phyloP scores from a whole-genome alignment of 139 green algal species.

The Marvania coccoides region DNA sequence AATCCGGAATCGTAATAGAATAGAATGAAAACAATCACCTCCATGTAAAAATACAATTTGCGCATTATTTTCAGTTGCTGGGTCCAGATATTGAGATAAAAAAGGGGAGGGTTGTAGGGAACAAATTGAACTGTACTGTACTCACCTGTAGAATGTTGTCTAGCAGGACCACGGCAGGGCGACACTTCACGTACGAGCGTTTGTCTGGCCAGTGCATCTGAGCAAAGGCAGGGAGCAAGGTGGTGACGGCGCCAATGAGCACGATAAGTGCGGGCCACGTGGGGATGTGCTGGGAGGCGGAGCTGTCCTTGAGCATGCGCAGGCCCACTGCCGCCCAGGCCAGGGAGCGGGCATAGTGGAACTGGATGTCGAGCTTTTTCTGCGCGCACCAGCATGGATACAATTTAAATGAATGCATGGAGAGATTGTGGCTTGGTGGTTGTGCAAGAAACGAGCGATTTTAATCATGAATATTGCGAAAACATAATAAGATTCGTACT shows the following conservation, averaged over 20 bases:
- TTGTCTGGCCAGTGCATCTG: not conserved
- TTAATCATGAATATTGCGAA: not conserved
- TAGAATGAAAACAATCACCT: too few relatives aligned
- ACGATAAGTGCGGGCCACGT: not conserved
- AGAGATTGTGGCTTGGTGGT: too few relatives aligned
- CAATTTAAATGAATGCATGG: too few relatives aligned
- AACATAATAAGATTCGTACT: not conserved
- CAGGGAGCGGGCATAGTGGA: not conserved
- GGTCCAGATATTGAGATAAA: too few relatives aligned
- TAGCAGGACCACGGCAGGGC: not conserved
- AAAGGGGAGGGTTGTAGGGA: too few relatives aligned
- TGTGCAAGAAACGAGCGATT: not conserved
- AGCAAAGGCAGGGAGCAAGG: conserved; percentile 3
- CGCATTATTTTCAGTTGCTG: too few relatives aligned
- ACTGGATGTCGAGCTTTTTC: conserved; percentile 2
- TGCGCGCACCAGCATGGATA: too few relatives aligned
- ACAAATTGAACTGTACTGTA: too few relatives aligned
- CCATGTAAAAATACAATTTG: too few relatives aligned
- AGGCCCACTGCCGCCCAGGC: conserved; percentile 3
- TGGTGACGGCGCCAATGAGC: conserved; percentile 2
- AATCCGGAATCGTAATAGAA: too few relatives aligned
- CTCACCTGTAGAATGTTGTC: conserved; percentile 11
- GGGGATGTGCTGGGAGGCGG: not conserved
- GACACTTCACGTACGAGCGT: not conserved
- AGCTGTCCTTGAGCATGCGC: conserved; percentile 3